These are phyloP conservation scores for Artemisia argyi DNA, from an alignment of 129 eudicot species.

Conservation along the genomic window DNA sequence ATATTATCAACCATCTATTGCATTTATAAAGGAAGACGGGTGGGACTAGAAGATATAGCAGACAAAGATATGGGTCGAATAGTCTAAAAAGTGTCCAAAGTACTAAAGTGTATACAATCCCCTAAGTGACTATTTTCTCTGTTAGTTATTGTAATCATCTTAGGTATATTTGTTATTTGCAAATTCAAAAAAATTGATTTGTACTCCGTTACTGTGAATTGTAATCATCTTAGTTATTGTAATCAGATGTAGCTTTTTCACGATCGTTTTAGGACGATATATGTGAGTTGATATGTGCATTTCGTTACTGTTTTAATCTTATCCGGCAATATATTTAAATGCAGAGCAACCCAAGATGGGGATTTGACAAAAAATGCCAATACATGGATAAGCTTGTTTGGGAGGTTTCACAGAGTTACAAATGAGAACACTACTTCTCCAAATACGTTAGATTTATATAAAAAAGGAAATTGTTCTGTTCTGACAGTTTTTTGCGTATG, in stretches of 20 bases:
- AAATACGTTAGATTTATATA: constrained; percentile 7
- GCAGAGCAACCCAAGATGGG: constrained; percentile 99
- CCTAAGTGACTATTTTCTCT: not conserved
- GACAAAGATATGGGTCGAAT: no score
- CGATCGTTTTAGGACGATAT: no score
- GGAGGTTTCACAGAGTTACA: constrained; percentile 70
- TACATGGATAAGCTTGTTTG: constrained; percentile 83
- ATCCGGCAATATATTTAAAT: constrained; percentile 15
- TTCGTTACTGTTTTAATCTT: not conserved
- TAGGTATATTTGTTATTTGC: not conserved
- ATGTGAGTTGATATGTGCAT: no score
- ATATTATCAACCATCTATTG: no score
- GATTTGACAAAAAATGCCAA: constrained; percentile 77
- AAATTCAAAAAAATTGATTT: not conserved
- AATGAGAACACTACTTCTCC: constrained; percentile 33
- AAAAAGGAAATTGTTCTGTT: not conserved
- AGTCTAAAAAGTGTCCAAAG: no score
- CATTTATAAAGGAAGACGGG: no score
- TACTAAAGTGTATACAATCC: no score
- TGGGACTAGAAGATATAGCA: no score
- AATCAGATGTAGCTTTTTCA: no score
- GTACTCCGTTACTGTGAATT: no score
- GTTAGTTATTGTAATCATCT: not conserved
- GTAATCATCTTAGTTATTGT: no score
- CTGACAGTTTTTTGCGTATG: not conserved